Conservation (phyloP, 257 asterid species). For the Solanum ossicruentum region DNA sequence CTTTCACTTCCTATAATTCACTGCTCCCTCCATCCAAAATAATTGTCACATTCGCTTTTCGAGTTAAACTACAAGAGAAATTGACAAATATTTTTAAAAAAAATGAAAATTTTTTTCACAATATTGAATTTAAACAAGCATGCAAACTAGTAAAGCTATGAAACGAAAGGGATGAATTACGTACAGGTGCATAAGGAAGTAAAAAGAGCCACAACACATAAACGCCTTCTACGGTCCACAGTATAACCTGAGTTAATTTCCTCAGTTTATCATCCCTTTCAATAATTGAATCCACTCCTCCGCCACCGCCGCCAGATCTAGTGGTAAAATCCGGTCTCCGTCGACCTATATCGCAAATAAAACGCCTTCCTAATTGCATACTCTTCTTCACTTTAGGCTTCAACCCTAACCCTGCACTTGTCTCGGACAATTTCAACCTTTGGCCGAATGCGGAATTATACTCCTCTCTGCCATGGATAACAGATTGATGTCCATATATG, state of each 20-base stretch:
- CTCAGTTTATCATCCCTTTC: conserved; percentile 40
- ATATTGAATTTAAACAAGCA: too few species aligned
- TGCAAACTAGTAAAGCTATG: background rate
- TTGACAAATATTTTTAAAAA: background rate
- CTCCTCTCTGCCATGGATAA: background rate
- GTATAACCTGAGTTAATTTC: conserved; percentile 27
- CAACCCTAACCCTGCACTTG: background rate
- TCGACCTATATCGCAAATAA: background rate
- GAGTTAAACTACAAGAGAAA: too few species aligned
- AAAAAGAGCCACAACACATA: conserved; percentile 84
- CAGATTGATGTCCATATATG: background rate
- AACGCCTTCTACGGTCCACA: conserved; percentile 67
- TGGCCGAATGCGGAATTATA: background rate
- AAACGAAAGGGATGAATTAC: background rate
- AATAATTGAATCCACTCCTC: conserved; percentile 10
- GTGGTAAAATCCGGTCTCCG: conserved; percentile 2
- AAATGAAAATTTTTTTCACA: too few species aligned
- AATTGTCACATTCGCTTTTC: too few species aligned
- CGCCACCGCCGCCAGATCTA: conserved; percentile 28
- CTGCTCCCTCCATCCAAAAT: too few species aligned
- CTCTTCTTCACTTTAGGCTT: background rate
- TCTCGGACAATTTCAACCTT: background rate
- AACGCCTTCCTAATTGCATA: background rate
- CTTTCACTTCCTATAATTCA: background rate
- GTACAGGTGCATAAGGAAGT: conserved; percentile 94